Conservation (phyloP, 73 alveolate genomes). For the Paramecium tetraurelia region DNA sequence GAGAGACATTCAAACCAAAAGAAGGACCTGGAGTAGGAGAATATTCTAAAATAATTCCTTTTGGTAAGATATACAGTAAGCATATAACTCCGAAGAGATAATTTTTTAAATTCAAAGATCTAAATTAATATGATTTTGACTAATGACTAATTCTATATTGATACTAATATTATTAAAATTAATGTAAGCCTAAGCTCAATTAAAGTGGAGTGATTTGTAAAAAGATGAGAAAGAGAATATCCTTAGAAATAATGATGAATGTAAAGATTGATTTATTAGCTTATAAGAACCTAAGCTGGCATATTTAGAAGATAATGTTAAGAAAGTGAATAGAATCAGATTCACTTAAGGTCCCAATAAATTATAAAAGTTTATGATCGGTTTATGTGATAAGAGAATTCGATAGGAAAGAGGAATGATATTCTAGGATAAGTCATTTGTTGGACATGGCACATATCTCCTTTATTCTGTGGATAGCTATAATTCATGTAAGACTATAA, state of each 20-base stretch:
- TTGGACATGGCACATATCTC: constrained; percentile 8
- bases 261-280: background rate
- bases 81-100: background rate
- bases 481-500: background rate
- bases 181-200: background rate
- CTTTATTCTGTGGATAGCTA: background rate
- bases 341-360: background rate
- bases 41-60: background rate
- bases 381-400: background rate
- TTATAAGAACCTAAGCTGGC: background rate
- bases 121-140: background rate
- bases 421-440: background rate
- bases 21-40: constrained; percentile 55
- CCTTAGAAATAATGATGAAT: background rate
- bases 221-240: background rate
- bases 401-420: background rate
- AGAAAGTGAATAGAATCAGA: background rate
- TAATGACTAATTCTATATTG: background rate
- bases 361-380: background rate
- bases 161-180: background rate
- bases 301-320: background rate
- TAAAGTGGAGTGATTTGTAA: background rate
- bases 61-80: background rate
- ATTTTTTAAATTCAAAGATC: background rate
- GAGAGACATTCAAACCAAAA: background rate